These are phyloP conservation scores for Catenaria anguillulae DNA, from an alignment of 371 early-diverging fungal species.

Conservation along the genomic window DNA sequence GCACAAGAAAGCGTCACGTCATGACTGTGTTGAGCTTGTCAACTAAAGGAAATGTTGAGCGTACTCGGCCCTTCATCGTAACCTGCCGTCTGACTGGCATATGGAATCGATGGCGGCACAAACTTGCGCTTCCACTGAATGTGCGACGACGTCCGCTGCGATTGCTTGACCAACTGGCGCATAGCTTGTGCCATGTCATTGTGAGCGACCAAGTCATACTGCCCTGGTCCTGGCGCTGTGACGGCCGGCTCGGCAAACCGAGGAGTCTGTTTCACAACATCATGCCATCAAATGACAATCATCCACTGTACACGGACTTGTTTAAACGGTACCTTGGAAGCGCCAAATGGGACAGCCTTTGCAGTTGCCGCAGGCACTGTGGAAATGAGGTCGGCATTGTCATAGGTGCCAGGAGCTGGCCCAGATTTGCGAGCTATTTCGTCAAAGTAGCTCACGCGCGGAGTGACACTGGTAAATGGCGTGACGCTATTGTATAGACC, in stretches of 20 bases:
- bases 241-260: slow-evolving; percentile 1
- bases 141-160: neutral
- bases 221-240: neutral
- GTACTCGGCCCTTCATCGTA: neutral
- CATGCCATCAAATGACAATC: too few species aligned
- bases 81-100: slow-evolving; percentile 4
- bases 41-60: neutral
- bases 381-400: neutral
- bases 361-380: too few species aligned
- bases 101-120: slow-evolving; percentile 9
- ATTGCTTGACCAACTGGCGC: neutral
- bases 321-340: neutral
- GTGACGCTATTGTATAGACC: neutral
- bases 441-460: slow-evolving; percentile 7
- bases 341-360: slow-evolving; percentile 4
- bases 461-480: neutral
- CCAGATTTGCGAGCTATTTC: neutral
- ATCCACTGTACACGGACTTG: too few species aligned
- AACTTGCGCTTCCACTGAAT: slow-evolving; percentile 9
- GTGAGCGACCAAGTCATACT: neutral
- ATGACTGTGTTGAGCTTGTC: too few species aligned
- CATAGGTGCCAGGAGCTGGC: slow-evolving; percentile 1
- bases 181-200: neutral
- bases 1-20: neutral
- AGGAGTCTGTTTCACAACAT: neutral